Conservation (phyloP, 129 eudicot genomes). For the Apium graveolens region DNA sequence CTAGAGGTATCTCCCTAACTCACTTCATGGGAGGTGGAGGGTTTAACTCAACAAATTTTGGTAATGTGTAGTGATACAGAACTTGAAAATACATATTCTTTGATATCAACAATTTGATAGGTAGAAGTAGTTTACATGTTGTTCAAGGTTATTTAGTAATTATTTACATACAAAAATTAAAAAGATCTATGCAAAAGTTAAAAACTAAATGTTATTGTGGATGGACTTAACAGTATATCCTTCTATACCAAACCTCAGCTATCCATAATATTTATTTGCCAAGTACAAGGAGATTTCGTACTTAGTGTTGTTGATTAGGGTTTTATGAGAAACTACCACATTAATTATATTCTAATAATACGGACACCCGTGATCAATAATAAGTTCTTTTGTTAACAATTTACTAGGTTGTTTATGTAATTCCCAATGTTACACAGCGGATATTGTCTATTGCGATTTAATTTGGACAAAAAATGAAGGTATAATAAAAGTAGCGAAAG, state of each 20-base stretch:
- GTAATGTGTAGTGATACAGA: background rate
- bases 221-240: background rate
- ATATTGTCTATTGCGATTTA: background rate
- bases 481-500: background rate
- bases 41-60: too few relatives aligned
- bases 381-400: background rate
- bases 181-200: background rate
- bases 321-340: background rate
- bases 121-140: background rate
- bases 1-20: too few relatives aligned
- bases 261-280: background rate
- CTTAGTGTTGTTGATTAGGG: background rate
- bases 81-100: background rate
- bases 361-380: background rate
- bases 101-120: background rate
- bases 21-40: too few relatives aligned
- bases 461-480: background rate
- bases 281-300: background rate
- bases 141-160: background rate
- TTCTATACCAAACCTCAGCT: background rate
- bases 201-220: background rate
- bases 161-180: background rate
- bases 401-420: background rate
- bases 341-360: background rate
- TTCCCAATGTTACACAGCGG: background rate